phyloP scores from a whole-genome alignment of 1,284 basidiomycete genomes.

The Porogramme epimiltina region DNA sequence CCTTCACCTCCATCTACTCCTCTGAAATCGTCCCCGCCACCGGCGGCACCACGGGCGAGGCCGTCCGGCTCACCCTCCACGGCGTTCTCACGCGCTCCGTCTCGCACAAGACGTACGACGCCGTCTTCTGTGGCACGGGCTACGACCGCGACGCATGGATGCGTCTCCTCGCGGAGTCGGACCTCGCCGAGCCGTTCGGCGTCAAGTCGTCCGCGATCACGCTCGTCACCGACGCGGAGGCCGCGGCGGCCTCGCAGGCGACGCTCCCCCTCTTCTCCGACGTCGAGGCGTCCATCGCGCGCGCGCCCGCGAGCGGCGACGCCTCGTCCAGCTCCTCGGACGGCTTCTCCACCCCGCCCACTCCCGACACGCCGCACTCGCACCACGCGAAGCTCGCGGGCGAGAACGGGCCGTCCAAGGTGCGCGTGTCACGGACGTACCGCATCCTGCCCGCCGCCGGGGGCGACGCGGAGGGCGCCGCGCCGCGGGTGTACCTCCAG shows the following conservation, averaged over 20 bases:
- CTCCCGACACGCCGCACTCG: slow-evolving; percentile 21
- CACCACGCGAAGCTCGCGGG: slow-evolving; percentile 14
- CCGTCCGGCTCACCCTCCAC: slow-evolving; percentile 40
- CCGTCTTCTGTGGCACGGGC: slow-evolving; percentile 58
- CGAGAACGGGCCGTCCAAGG: slow-evolving; percentile 30
- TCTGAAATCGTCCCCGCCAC: slow-evolving; percentile 27
- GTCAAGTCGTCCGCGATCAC: slow-evolving; percentile 32
- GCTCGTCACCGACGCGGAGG: slow-evolving; percentile 21
- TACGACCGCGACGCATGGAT: slow-evolving; percentile 56
- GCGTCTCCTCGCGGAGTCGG: slow-evolving; percentile 45
- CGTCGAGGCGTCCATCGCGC: slow-evolving; percentile 9
- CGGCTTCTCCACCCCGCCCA: slow-evolving; percentile 20
- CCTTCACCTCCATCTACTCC: slow-evolving; percentile 42
- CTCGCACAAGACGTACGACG: slow-evolving; percentile 45
- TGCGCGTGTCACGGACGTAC: slow-evolving; percentile 50
- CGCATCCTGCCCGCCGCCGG: slow-evolving; percentile 40
- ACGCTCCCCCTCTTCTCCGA: slow-evolving; percentile 16
- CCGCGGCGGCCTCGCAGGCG: slow-evolving; percentile 17
- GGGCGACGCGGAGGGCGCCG: slow-evolving; percentile 14
- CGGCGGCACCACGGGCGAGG: slow-evolving; percentile 10
- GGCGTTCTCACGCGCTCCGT: slow-evolving; percentile 37
- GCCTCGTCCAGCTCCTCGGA: slow-evolving; percentile 18
- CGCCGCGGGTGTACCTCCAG: slow-evolving; percentile 54
- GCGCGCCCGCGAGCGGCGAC: slow-evolving; percentile 4
- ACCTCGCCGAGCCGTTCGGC: slow-evolving; percentile 45